phyloP scores from a whole-genome alignment of 768 basidiomycete genomes.

The Dacryopinax primogenitus region DNA sequence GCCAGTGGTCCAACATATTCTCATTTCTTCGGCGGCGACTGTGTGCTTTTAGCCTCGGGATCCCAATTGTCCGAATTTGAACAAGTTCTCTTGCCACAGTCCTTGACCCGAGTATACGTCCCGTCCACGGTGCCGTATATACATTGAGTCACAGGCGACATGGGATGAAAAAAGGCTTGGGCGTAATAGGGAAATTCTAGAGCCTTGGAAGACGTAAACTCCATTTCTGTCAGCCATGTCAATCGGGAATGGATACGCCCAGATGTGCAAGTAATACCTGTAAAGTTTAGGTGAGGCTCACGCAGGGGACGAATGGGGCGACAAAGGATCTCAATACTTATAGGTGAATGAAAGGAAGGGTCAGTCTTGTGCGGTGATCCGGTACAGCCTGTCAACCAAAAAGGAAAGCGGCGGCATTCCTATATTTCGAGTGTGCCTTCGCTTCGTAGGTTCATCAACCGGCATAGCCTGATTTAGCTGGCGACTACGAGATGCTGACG shows the following conservation, averaged over 20 bases:
- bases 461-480: background rate
- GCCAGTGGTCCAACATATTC: too few species aligned
- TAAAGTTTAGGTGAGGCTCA: too few species aligned
- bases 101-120: background rate
- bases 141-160: background rate
- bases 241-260: too few species aligned
- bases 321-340: background rate
- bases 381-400: background rate
- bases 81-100: background rate
- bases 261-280: too few species aligned
- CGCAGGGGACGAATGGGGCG: too few species aligned
- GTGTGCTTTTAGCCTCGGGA: background rate
- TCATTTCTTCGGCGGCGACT: slow-evolving; percentile 5
- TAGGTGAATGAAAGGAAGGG: background rate
- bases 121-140: background rate
- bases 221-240: background rate
- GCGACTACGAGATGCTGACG: background rate
- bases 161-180: background rate
- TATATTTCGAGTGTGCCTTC: background rate
- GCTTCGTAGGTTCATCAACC: background rate
- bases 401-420: background rate
- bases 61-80: background rate
- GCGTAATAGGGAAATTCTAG: background rate
- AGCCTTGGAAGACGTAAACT: background rate
- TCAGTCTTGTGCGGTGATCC: background rate